Conservation (phyloP, 2,329 filamentous ascomycete species). For the Scedosporium boydii region DNA sequence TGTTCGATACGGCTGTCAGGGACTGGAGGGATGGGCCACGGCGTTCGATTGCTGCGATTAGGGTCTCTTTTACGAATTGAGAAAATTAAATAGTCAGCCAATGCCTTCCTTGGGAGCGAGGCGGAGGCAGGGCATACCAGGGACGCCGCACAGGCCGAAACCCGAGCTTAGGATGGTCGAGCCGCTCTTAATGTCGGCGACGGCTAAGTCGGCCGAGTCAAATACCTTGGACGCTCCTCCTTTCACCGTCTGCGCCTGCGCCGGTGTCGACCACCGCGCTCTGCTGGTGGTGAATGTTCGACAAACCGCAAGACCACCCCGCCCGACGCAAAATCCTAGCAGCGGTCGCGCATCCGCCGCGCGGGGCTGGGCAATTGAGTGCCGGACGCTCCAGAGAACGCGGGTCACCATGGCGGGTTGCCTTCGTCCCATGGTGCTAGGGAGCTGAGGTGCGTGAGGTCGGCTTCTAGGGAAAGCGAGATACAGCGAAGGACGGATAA, state of each 20-base stretch:
- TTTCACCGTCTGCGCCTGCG: not conserved
- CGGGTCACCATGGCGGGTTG: not conserved
- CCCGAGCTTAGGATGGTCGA: constrained; percentile 66
- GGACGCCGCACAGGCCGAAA: constrained; percentile 74
- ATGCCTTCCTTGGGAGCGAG: not conserved
- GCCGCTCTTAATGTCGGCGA: constrained; percentile 61
- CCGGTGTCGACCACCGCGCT: constrained; percentile 1
- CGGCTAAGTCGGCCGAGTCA: constrained; percentile 53
- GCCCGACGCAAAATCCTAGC: not conserved
- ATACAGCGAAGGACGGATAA: no score
- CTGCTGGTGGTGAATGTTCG: constrained; percentile 7
- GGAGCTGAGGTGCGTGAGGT: no score
- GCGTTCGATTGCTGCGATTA: constrained; percentile 58
- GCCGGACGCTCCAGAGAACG: not conserved
- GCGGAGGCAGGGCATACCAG: constrained; percentile 33
- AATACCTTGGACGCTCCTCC: constrained; percentile 35
- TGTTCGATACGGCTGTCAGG: constrained; percentile 72
- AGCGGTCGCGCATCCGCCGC: not conserved
- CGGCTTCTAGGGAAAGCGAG: no score
- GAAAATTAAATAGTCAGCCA: not conserved
- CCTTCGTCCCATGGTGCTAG: no score
- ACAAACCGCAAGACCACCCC: not conserved
- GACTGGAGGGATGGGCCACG: constrained; percentile 52
- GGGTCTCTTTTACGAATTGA: constrained; percentile 43
- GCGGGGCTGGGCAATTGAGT: not conserved